phyloP scores from a whole-genome alignment of 2,329 filamentous ascomycete genomes.

The Alternaria brassicicola region DNA sequence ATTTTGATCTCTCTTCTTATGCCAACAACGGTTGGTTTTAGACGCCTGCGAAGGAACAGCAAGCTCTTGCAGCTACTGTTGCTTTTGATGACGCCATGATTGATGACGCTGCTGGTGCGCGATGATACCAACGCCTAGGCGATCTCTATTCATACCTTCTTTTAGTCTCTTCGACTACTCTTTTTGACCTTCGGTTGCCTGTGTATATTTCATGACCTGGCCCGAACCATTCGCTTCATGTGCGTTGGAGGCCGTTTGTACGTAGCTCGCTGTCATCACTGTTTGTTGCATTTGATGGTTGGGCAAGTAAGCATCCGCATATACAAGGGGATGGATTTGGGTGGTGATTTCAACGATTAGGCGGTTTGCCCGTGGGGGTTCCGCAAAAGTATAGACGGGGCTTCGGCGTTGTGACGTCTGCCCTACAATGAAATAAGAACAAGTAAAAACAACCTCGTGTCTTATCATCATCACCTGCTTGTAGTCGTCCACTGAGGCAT shows the following conservation, averaged over 20 bases:
- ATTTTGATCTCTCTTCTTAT: slow-evolving; percentile 35
- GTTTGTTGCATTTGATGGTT: slow-evolving; percentile 13
- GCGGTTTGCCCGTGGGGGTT: slow-evolving; percentile 21
- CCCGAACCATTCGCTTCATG: slow-evolving; percentile 25
- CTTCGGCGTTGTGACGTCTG: slow-evolving; percentile 25
- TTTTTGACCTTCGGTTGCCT: slow-evolving; percentile 40
- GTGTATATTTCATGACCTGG: slow-evolving; percentile 45
- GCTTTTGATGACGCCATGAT: slow-evolving; percentile 43
- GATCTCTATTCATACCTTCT: slow-evolving; percentile 30
- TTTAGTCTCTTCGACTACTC: slow-evolving; percentile 23
- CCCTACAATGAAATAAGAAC: slow-evolving; percentile 22
- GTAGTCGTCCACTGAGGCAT: not conserved
- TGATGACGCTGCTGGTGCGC: slow-evolving; percentile 47
- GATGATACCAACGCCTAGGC: slow-evolving; percentile 30
- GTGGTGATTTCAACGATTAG: slow-evolving; percentile 23
- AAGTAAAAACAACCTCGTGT: not conserved
- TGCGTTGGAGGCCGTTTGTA: slow-evolving; percentile 31
- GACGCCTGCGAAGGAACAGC: slow-evolving; percentile 28
- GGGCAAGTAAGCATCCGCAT: slow-evolving; percentile 23
- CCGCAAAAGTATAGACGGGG: slow-evolving; percentile 34
- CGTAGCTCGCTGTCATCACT: slow-evolving; percentile 22
- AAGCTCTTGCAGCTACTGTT: slow-evolving; percentile 18
- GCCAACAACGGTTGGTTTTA: slow-evolving; percentile 42
- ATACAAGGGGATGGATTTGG: slow-evolving; percentile 24
- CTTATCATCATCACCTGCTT: not conserved